phyloP scores from a whole-genome alignment of 345 rosid species.

The rapeseed (Brassica napus) region Da-Ae NC_063442.1:44364001-44364500 shows the following conservation, averaged over 20 bases:
- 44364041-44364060: background rate
- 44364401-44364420: no score
- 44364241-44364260: background rate
- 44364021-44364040: background rate
- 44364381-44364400: no score
- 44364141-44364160: background rate
- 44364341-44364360: no score
- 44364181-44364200: background rate
- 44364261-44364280: background rate
- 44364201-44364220: no score
- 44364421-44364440: background rate
- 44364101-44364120: background rate
- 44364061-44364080: background rate
- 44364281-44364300: background rate
- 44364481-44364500: no score
- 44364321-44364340: no score
- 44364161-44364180: background rate
- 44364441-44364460: background rate
- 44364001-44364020: background rate
- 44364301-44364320: background rate
- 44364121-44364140: no score
- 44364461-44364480: background rate
- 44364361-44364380: no score
- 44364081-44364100: background rate
- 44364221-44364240: no score